Conservation (phyloP, 768 basidiomycete species). For the Leccinum variicolor region DNA sequence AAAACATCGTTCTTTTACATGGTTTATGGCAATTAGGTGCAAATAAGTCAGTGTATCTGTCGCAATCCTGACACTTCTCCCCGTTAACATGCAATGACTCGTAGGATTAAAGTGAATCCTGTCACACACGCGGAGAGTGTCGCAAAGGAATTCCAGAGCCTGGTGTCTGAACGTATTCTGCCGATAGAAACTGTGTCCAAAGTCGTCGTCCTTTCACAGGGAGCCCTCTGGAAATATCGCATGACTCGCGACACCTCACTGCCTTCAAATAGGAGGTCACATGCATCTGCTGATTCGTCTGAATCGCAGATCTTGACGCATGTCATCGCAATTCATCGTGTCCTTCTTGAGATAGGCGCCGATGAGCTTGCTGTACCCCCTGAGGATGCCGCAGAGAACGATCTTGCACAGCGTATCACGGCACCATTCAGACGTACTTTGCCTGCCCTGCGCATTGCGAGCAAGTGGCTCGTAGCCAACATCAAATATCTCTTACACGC, state of each 20-base stretch:
- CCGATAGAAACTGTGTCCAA: constrained; percentile 75
- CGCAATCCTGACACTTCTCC: neutral
- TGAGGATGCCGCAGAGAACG: constrained; percentile 50
- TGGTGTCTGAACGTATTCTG: constrained; percentile 67
- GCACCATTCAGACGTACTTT: constrained; percentile 83
- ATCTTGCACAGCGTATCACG: constrained; percentile 79
- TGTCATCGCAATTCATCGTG: constrained; percentile 59
- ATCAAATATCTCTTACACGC: constrained; percentile 58
- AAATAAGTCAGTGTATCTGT: constrained; percentile 49
- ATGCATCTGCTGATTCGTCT: constrained; percentile 23
- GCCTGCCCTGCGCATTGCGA: constrained; percentile 81
- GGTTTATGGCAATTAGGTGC: constrained; percentile 59
- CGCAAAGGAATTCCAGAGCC: constrained; percentile 51
- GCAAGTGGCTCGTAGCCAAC: constrained; percentile 86
- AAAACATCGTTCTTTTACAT: constrained; percentile 72
- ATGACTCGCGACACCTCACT: constrained; percentile 56
- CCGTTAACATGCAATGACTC: constrained; percentile 3
- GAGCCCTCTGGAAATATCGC: constrained; percentile 81
- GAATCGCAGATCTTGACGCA: constrained; percentile 70
- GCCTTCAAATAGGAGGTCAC: constrained; percentile 26
- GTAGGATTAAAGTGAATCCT: constrained; percentile 41
- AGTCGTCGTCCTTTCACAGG: constrained; percentile 68
- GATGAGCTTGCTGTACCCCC: constrained; percentile 56
- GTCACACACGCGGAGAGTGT: constrained; percentile 47
- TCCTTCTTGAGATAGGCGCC: constrained; percentile 63